A percentile compares a stretch with the other conserved stretches of the same genome.
phyloP scores from a whole-genome alignment of 2,329 filamentous ascomycete genomes.

The Massarina eburnea region DNA sequence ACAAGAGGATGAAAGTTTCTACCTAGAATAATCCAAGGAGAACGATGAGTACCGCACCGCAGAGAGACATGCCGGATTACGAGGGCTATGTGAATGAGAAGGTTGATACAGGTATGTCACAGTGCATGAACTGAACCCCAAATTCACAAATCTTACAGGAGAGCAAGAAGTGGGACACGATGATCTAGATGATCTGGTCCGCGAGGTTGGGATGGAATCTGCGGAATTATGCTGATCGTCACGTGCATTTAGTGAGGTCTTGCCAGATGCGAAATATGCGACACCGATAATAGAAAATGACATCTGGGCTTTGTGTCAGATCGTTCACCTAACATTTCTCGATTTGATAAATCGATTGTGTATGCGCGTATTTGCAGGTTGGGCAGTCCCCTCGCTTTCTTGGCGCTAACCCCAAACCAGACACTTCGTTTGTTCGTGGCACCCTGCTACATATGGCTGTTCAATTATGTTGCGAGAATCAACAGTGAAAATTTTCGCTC shows the following conservation, averaged over 20 bases:
- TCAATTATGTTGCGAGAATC: too few relatives aligned
- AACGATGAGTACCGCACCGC: constrained; percentile 55
- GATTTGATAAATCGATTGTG: constrained; percentile 62
- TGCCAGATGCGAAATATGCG: constrained; percentile 61
- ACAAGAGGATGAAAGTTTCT: constrained; percentile 58
- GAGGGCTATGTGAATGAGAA: constrained; percentile 65
- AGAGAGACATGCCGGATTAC: constrained; percentile 62
- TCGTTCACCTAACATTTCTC: constrained; percentile 56
- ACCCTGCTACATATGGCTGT: too few relatives aligned
- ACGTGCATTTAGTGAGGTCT: constrained; percentile 57
- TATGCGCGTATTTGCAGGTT: constrained; percentile 58
- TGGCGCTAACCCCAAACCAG: too few relatives aligned
- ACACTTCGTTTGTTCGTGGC: too few relatives aligned
- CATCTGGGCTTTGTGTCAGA: constrained; percentile 63
- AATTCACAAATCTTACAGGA: too few relatives aligned
- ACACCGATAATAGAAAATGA: constrained; percentile 66
- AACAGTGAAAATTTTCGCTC: too few relatives aligned
- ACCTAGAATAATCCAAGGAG: constrained; percentile 57
- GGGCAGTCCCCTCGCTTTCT: too few relatives aligned
- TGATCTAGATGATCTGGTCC: background rate
- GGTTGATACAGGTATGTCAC: constrained; percentile 45
- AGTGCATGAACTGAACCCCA: constrained; percentile 49
- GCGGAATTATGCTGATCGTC: background rate
- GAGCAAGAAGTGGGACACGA: too few relatives aligned
- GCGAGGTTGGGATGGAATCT: background rate